Evolutionary conservation across 352 stramenopile species (phyloP).

Genomic region (Pythium rhizo-oryzae): DNA sequence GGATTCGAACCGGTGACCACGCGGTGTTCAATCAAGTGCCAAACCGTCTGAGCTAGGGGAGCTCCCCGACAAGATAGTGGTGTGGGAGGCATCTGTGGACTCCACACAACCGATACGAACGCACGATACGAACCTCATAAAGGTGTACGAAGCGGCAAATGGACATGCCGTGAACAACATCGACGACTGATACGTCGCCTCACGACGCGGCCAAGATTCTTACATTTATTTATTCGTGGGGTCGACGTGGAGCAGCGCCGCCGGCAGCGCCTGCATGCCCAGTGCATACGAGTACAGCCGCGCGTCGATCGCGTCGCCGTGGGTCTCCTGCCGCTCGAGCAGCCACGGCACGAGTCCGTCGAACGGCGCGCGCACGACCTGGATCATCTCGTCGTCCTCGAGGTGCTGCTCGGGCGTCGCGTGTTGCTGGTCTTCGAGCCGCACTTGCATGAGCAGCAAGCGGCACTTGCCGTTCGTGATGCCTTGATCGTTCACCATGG

Average conservation of each 20-base stretch:
- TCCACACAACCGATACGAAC: no score
- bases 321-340: constrained; percentile 33
- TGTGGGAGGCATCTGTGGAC: no score
- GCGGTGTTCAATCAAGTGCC: no score
- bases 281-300: constrained; percentile 64
- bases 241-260: not conserved
- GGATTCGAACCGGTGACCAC: no score
- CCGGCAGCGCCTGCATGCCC: constrained; percentile 44
- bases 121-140: no score
- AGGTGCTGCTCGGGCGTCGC: constrained; percentile 43
- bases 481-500: constrained; percentile 83
- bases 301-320: constrained; percentile 58
- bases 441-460: constrained; percentile 63
- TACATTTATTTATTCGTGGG: not conserved
- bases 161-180: no score
- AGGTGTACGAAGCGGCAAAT: no score
- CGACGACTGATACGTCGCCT: no score
- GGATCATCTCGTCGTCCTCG: constrained; percentile 74
- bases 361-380: constrained; percentile 60
- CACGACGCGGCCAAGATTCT: not conserved
- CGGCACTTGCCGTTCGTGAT: constrained; percentile 77
- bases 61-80: no score
- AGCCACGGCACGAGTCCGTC: constrained; percentile 72
- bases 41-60: no score
- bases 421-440: constrained; percentile 39